Evolutionary conservation across 2,329 filamentous ascomycete genomes (phyloP).

Genomic region (Canariomyces notabilis): DNA sequence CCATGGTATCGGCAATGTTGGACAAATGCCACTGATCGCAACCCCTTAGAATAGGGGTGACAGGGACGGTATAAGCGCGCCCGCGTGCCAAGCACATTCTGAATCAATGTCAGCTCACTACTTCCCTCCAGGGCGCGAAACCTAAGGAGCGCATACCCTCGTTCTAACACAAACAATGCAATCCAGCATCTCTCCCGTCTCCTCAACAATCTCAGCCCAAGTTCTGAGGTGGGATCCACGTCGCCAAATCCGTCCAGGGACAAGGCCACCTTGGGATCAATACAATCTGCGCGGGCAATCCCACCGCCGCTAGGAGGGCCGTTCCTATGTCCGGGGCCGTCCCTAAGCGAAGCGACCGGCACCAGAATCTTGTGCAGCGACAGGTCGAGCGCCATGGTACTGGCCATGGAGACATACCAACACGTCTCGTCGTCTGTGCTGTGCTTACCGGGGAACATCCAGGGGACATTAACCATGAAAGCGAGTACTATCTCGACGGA

Average conservation of each 20-base stretch:
- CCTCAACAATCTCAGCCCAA: slow-evolving; percentile 56
- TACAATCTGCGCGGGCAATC: slow-evolving; percentile 61
- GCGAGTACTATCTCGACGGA: slow-evolving; percentile 71
- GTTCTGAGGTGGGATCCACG: slow-evolving; percentile 55
- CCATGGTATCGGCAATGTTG: slow-evolving; percentile 58
- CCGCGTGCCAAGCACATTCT: slow-evolving; percentile 66
- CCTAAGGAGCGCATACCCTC: slow-evolving; percentile 43
- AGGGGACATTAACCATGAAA: slow-evolving; percentile 71
- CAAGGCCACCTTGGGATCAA: slow-evolving; percentile 61
- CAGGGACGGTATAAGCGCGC: slow-evolving; percentile 61
- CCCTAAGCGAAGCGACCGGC: slow-evolving; percentile 45
- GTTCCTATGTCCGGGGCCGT: slow-evolving; percentile 29
- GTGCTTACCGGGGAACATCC: slow-evolving; percentile 65
- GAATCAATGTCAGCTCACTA: background rate
- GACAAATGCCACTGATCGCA: slow-evolving; percentile 67
- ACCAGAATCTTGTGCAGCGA: slow-evolving; percentile 65
- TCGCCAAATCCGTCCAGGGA: slow-evolving; percentile 63
- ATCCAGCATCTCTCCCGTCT: slow-evolving; percentile 66
- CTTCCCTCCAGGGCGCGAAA: no score
- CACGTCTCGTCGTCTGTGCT: slow-evolving; percentile 70
- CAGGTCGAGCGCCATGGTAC: slow-evolving; percentile 64
- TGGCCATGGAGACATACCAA: slow-evolving; percentile 63
- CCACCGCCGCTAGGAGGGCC: slow-evolving; percentile 30
- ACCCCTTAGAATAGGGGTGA: slow-evolving; percentile 59
- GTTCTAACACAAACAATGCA: slow-evolving; percentile 65